Conservation (phyloP, 2,329 filamentous ascomycete species). For the Alternaria novae-zelandiae region DNA sequence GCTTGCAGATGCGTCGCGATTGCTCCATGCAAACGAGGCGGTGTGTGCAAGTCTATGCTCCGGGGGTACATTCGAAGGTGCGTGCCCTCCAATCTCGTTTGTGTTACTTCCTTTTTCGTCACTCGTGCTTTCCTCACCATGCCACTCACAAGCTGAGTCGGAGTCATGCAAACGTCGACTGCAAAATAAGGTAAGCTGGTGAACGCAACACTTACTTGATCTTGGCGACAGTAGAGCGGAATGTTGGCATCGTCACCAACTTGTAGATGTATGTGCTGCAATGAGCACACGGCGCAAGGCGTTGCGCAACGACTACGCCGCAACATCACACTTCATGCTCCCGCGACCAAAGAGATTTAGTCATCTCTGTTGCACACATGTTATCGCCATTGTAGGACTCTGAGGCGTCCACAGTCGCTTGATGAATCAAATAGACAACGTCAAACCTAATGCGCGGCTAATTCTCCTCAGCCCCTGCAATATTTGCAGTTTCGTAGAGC, state of each 20-base stretch:
- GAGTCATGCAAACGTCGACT: not conserved
- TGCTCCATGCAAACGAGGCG: slow-evolving; percentile 15
- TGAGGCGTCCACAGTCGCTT: not conserved
- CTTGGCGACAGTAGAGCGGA: not conserved
- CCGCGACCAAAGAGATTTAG: not conserved
- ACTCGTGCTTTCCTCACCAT: slow-evolving; percentile 6
- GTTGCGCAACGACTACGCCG: not conserved
- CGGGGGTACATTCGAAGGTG: slow-evolving; percentile 30
- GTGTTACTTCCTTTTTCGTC: slow-evolving; percentile 23
- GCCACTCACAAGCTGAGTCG: not conserved
- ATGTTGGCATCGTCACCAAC: not conserved
- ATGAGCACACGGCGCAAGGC: not conserved
- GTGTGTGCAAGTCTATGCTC: slow-evolving; percentile 13
- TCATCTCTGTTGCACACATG: not conserved
- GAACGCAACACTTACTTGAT: not conserved
- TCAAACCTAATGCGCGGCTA: not conserved
- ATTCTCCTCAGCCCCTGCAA: not conserved
- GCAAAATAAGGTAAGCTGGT: not conserved
- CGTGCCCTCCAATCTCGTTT: slow-evolving; percentile 32
- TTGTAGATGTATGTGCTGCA: not conserved
- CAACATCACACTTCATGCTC: not conserved
- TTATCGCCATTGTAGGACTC: not conserved
- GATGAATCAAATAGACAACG: not conserved
- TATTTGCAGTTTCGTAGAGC: not conserved
- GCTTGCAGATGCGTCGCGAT: slow-evolving; percentile 11